Conservation (phyloP, 805 yeast genomes). For the Saturnispora ahearnii region DNA sequence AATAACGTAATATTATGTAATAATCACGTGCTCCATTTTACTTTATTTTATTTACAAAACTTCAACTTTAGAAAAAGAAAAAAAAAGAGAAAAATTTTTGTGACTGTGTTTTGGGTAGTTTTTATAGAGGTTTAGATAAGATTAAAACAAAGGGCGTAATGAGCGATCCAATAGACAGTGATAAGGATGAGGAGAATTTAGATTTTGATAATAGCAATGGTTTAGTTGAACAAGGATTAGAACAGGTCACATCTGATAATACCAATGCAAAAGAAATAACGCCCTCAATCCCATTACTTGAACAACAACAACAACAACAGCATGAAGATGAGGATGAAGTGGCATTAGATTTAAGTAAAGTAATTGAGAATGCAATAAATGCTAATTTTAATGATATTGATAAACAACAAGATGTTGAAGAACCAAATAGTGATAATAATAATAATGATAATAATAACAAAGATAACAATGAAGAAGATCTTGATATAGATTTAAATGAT, state of each 20-base stretch:
- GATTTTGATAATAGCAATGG: background rate
- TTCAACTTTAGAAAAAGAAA: background rate
- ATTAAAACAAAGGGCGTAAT: background rate
- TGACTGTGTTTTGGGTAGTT: slow-evolving; percentile 6
- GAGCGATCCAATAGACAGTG: background rate
- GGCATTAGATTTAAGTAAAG: slow-evolving; percentile 9
- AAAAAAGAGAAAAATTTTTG: background rate
- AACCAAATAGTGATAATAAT: background rate
- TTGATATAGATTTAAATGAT: slow-evolving; percentile 6
- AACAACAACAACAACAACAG: slow-evolving; percentile 1
- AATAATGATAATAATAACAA: background rate
- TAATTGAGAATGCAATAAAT: slow-evolving; percentile 13
- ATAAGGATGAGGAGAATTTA: background rate
- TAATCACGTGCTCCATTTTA: background rate
- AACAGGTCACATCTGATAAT: background rate
- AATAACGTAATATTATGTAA: background rate
- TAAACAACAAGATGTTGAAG: background rate
- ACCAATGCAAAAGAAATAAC: background rate
- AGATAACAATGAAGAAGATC: background rate
- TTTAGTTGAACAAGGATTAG: background rate
- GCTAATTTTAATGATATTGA: slow-evolving; percentile 1
- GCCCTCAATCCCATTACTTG: background rate
- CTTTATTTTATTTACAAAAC: background rate
- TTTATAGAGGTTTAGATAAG: slow-evolving; percentile 2
- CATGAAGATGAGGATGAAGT: background rate